Base-by-base conservation (phyloP, 257 asterid species). In the Sherardia arvensis region DNA sequence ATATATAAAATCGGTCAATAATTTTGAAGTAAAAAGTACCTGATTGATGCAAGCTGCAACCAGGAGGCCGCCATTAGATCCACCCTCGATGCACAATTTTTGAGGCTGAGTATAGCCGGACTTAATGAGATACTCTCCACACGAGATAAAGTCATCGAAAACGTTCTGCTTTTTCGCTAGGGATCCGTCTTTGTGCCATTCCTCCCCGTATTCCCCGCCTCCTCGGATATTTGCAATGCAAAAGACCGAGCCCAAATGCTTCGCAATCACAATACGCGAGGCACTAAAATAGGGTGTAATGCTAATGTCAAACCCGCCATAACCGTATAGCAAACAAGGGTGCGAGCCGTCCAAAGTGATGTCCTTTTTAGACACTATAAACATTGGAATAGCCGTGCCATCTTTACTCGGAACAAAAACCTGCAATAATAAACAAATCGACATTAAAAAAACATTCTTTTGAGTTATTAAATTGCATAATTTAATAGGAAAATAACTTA, bases 201-300 rank as follows among this genome's bases (percentile, higher is more conserved):
- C 99, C 72, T 90, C 94, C 68, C 99, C 99, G 68, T 93, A 90
- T 70, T 90, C 99, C 32, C 96, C 97, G 40, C 99, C 99, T 36
- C 99, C 99, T 43, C 99, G 95, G 74, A 93, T 89, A 71, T 93
- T 93, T 26, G 95, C 96, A 48, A 85, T 21, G 81, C 96, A 90
- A 77, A 79, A 75, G 59, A 93, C 81, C 55, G 62, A 80, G 71
- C 81, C 88, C 77, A 93, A 76, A 75, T 93, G 88, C 70, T 78
- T 87, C 61, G 82, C 80, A 10, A 87, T 70, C 74, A 87, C 75
- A 70, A 81, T 77, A 12, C 90, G 96, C 72, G 76, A 64, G 60
- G 78, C 83, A 14, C 86, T 59, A 70, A 90, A 93, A 53, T 65
- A 80, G 25, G 99, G 97, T 33, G 94, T 76, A 33, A 93, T 70